Percentiles rank a stretch among this genome's conserved stretches.
These are phyloP conservation scores for Lolium perenne DNA, from an alignment of 176 grass and related monocot genomes.

Conservation along the genomic window DNA sequence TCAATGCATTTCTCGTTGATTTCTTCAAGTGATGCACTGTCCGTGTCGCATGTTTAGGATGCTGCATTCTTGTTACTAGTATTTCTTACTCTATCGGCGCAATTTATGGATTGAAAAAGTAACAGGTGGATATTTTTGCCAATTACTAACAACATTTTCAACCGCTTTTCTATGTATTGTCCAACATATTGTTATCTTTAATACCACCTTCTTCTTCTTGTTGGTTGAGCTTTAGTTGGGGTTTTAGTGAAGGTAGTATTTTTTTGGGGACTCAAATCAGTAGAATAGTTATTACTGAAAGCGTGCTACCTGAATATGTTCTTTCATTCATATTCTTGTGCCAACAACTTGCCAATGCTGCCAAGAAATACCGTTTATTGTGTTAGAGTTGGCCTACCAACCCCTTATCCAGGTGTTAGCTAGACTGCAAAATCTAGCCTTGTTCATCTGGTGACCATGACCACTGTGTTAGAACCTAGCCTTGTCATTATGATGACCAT, in stretches of 20 bases:
- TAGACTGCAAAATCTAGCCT: neutral
- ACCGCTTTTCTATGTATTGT: neutral
- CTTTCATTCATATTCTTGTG: neutral
- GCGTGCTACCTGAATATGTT: neutral
- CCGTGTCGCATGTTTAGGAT: constrained; percentile 12
- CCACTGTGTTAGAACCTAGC: neutral
- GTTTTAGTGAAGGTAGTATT: neutral
- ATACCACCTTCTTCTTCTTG: neutral
- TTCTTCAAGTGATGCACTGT: no score
- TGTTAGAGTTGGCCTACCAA: neutral
- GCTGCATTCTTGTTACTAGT: neutral
- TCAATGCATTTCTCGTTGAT: no score
- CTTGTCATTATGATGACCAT: neutral
- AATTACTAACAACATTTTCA: neutral
- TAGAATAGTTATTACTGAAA: neutral
- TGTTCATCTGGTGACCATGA: neutral
- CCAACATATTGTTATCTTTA: neutral
- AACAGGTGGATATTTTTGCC: neutral
- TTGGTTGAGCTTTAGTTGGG: neutral
- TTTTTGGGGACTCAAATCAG: neutral
- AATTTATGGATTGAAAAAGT: neutral
- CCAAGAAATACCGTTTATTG: neutral
- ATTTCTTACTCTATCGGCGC: neutral
- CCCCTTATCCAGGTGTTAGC: neutral
- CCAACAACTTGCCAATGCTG: neutral